Conservation (phyloP, 768 basidiomycete genomes). For the Brasilioporus rufonigricans region DNA sequence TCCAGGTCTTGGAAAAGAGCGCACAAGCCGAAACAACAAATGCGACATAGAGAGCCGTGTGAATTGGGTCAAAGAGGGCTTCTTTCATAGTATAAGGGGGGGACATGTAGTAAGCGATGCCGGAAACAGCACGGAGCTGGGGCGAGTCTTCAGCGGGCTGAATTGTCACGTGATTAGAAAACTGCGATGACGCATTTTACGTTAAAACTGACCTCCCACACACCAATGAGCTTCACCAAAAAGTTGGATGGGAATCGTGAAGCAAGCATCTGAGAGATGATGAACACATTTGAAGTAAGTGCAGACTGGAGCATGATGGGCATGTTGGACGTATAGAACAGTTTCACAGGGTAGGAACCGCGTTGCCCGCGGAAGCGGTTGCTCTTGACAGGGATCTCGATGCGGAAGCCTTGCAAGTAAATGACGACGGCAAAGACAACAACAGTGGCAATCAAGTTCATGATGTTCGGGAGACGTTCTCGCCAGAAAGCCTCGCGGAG, state of each 20-base stretch:
- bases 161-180: conserved; percentile 5
- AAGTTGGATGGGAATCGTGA: conserved; percentile 89
- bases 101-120: conserved; percentile 97
- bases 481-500: conserved; percentile 98
- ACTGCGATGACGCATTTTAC: not conserved
- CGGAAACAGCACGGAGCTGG: conserved; percentile 86
- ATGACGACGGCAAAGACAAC: conserved; percentile 93
- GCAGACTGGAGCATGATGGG: conserved; percentile 99
- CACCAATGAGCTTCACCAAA: conserved; percentile 84
- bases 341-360: conserved; percentile 93
- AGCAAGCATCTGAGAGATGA: conserved; percentile 94
- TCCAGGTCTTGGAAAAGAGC: conserved; percentile 99
- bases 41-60: conserved; percentile 84
- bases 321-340: conserved; percentile 99
- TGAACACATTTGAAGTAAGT: conserved; percentile 90
- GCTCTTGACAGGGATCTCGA: conserved; percentile 98
- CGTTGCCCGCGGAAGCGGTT: conserved; percentile 96
- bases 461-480: conserved; percentile 93
- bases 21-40: conserved; percentile 96
- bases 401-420: conserved; percentile 98
- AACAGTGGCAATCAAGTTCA: conserved; percentile 94
- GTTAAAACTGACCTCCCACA: conserved; percentile 84
- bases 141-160: conserved; percentile 93
- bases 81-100: conserved; percentile 92
- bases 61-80: conserved; percentile 89